Percentiles rank a stretch among this genome's conserved stretches.
phyloP scores from a whole-genome alignment of 192 early-diverging fungal species.

The Coemansia furcata region DNA sequence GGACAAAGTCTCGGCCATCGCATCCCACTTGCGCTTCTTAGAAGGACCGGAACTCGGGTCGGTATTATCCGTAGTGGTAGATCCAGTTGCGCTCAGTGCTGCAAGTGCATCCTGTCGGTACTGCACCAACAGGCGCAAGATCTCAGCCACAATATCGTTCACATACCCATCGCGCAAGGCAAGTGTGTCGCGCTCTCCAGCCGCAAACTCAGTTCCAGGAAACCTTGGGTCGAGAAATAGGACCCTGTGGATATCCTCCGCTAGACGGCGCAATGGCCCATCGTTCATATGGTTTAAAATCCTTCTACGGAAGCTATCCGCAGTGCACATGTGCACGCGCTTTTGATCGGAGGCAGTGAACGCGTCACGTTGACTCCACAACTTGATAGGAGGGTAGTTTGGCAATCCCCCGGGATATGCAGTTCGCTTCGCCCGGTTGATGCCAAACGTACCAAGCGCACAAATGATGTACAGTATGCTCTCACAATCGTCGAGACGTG shows the following conservation, averaged over 20 bases:
- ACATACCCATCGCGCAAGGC: not conserved
- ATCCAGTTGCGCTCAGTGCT: not conserved
- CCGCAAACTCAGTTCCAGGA: no score
- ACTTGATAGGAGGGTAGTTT: no score
- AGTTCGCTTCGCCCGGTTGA: not conserved
- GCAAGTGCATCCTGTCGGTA: not conserved
- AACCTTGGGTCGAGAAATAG: not conserved
- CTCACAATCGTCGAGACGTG: no score
- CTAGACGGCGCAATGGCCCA: no score
- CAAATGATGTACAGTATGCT: not conserved
- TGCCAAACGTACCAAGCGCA: not conserved
- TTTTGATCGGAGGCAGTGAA: no score
- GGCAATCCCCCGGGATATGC: not conserved
- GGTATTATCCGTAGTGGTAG: not conserved
- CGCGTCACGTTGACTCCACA: no score
- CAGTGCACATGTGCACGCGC: no score
- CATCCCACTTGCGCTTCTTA: not conserved
- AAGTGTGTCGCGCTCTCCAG: not conserved
- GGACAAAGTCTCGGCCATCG: not conserved
- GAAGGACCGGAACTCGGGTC: not conserved
- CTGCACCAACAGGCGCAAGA: not conserved
- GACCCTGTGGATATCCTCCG: not conserved
- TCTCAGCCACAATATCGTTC: not conserved
- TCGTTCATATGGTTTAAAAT: no score
- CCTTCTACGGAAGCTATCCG: no score